Base-by-base conservation (phyloP, 1,284 basidiomycete species). In the Marasmius tenuissimus region DNA sequence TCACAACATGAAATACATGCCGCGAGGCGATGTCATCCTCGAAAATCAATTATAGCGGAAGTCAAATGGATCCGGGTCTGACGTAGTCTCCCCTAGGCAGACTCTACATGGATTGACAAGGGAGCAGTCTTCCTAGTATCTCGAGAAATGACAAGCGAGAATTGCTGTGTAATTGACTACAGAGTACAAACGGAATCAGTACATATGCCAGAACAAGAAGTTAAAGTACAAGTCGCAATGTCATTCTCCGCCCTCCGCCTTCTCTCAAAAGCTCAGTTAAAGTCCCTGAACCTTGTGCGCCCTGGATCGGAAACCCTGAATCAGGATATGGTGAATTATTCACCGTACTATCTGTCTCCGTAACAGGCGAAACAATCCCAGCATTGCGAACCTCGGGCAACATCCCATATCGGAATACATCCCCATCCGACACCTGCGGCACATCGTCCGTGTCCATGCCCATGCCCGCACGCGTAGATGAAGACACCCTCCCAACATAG, bases 291-390 rank as follows among this genome's bases (percentile, higher is more conserved):
- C 45, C 16, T 8, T 47, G 11, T 2, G 45, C 20, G 5, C 20
- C 45, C 11, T 18, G 27, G 27, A 27, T 27, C 4, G 27, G 20
- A n/a, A 50, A 18, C 27, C 20, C 35, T 34, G 51, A 20, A n/a
- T 55, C 59, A 10, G 57, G n/a, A 38, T 57, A 45, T 12, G 63
- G 63, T 1, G 63, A 61, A 51, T 60, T 58, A 16, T 34, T 51
- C 16, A 57, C 60, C 48, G 63, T 65, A 39, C 58, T 58, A 11
- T 65, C 63, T 16, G 63, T 62, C 20, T 58, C 61, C 7, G 63
- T 65, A 8, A 60, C 51, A 35, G 63, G 63, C n/a, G 63, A 65
- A 16, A 62, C 38, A 14, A 57, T 47, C 2, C 53, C 50, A 20
- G 14, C 59, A 12, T 12, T 3, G 2, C 11, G 12, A n/a, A n/a